Base-by-base conservation (phyloP, 176 grass and related monocot species). In the Rhynchospora tenuis region DNA sequence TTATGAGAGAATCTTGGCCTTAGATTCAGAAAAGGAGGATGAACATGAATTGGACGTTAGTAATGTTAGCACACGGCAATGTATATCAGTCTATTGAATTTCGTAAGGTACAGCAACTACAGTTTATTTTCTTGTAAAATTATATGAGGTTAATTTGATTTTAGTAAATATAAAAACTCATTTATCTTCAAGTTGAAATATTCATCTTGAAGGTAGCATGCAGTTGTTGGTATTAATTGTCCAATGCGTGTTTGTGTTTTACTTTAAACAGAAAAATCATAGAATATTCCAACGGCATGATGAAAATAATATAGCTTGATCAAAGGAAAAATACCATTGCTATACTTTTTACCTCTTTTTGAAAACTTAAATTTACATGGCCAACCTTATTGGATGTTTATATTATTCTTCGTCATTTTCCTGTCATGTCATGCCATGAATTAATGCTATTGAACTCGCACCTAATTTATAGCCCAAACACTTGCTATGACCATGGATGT, bases 1-100 rank as follows among this genome's bases (percentile, higher is more conserved):
- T 17, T 89, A 90, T 70, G 28, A 59, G 23, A 91, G 89, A 81
- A 83, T 95, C 28, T 28, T 63, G 17, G 76, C 64, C 28, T 84
- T 95, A 26, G 88, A 60, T 76, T 70, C 59, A 80, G 19, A 43
- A 29, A 75, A 9, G 13, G 51, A 65, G 65, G 73, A 73, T 68
- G 50, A 50, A 87, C 12, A 9, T 13, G 16, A 26, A 27, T 80
- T 65, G 48, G 65, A 81, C 59, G 64, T 59, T 64, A 51, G 26
- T 77, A 77, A 77, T 56, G 59, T 82, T 29, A 51, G 61, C 43
- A 7, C 44, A 66, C 19, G 11, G 9, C 79, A 50, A 67, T 27
- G 6, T 47, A 64, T 29, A 43, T 67, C 56, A 2, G 61, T 67
- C n/a, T 31, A 66, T 82, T 67, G 59, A 82, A 29, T 33, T 80